Conservation (phyloP, 2,329 filamentous ascomycete genomes). For the Pseudogymnoascus sp. region DNA sequence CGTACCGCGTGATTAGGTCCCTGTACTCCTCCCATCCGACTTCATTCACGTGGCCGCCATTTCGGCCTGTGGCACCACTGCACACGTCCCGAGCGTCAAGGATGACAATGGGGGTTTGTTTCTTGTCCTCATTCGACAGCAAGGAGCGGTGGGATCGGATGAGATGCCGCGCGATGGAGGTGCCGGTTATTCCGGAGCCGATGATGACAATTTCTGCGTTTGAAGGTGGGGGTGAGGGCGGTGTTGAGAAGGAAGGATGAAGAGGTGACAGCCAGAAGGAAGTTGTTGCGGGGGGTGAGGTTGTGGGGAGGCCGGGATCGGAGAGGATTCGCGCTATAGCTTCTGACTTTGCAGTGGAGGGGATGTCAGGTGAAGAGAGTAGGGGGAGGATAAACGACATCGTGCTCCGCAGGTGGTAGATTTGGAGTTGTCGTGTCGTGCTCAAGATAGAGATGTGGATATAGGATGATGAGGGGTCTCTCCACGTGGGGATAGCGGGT, state of each 20-base stretch:
- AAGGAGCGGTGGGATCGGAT: not conserved
- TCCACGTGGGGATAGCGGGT: not conserved
- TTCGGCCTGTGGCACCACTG: slow-evolving; percentile 45
- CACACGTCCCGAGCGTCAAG: slow-evolving; percentile 44
- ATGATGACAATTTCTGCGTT: slow-evolving; percentile 43
- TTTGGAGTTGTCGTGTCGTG: not conserved
- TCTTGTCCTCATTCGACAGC: not conserved
- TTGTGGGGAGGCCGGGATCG: slow-evolving; percentile 34
- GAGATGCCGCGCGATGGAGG: slow-evolving; percentile 28
- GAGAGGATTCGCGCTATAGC: slow-evolving; percentile 20
- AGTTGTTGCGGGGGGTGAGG: slow-evolving; percentile 28
- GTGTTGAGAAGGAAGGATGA: slow-evolving; percentile 34
- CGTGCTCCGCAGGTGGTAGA: not conserved
- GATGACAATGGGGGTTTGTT: slow-evolving; percentile 31
- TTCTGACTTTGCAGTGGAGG: not conserved
- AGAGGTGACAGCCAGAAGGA: slow-evolving; percentile 40
- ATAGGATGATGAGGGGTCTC: not conserved
- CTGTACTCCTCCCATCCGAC: slow-evolving; percentile 36
- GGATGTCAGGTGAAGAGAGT: not conserved
- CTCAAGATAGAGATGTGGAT: not conserved
- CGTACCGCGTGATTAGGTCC: slow-evolving; percentile 25
- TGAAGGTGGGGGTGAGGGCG: slow-evolving; percentile 29
- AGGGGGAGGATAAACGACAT: not conserved
- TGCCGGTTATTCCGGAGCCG: slow-evolving; percentile 47
- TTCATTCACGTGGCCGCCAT: slow-evolving; percentile 44